These are phyloP conservation scores for Suillus variegatus DNA, from an alignment of 768 basidiomycete genomes.

Conservation along the genomic window DNA sequence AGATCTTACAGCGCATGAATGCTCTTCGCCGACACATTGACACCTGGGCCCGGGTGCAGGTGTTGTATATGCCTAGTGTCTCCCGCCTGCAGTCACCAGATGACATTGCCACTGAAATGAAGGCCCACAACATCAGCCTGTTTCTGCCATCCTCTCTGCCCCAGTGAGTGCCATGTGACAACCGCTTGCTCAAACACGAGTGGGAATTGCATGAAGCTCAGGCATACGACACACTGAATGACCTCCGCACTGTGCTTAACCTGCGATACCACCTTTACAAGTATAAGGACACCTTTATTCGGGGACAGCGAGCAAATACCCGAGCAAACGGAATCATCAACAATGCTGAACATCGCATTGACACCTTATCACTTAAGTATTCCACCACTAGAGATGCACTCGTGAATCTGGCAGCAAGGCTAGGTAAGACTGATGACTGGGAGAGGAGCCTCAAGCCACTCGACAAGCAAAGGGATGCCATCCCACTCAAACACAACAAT, in stretches of 20 bases:
- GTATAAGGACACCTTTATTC: neutral
- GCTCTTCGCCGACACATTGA: neutral
- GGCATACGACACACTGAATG: no score
- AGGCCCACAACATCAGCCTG: neutral
- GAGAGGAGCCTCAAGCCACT: no score
- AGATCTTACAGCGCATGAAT: no score
- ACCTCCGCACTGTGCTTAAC: neutral
- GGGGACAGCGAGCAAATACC: neutral
- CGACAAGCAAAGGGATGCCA: no score
- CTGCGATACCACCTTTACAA: neutral
- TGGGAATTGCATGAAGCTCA: no score
- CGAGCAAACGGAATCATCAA: neutral
- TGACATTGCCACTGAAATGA: neutral
- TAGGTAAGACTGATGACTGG: neutral
- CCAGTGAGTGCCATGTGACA: no score
- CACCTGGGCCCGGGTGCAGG: neutral
- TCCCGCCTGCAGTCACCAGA: neutral
- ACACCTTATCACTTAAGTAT: neutral
- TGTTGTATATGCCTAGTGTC: constrained; percentile 6
- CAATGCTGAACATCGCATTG: neutral
- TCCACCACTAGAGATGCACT: neutral
- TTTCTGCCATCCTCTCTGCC: no score
- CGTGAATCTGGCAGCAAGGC: neutral
- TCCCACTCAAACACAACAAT: no score
- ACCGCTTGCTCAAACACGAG: no score